A percentile compares a stretch with the other conserved stretches of the same genome.
Conservation (phyloP, 2,329 filamentous ascomycete species). For the Cadophora sp. region DNA sequence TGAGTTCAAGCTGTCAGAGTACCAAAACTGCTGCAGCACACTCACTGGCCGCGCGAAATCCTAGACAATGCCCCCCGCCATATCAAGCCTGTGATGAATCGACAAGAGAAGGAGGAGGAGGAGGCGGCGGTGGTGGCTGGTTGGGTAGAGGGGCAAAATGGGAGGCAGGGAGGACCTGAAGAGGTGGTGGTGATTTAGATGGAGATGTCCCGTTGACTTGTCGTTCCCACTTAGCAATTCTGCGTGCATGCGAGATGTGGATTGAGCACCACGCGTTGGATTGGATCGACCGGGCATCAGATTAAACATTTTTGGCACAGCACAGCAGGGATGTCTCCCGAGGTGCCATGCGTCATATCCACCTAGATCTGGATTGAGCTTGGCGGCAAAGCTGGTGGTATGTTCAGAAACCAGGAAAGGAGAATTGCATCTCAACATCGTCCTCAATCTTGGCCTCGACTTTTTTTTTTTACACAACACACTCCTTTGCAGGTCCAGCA, state of each 20-base stretch:
- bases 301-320: background rate
- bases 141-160: background rate
- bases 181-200: background rate
- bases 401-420: slow-evolving; percentile 6
- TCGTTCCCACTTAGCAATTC: slow-evolving; percentile 12
- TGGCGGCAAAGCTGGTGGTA: slow-evolving; percentile 2
- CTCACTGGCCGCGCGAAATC: background rate
- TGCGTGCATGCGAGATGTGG: background rate
- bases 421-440: background rate
- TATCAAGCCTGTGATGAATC: background rate
- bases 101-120: background rate
- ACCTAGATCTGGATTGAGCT: slow-evolving; percentile 11
- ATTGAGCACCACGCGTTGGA: background rate
- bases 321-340: slow-evolving; percentile 6
- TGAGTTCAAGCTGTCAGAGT: background rate
- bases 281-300: slow-evolving; percentile 1
- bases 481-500: background rate
- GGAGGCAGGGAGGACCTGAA: background rate
- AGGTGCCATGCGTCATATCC: slow-evolving; percentile 9
- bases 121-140: too few relatives aligned
- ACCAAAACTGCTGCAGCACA: slow-evolving; percentile 5
- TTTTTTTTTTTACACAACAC: background rate
- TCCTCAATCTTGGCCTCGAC: background rate
- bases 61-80: slow-evolving; percentile 9
- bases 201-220: slow-evolving; percentile 11